A percentile compares a stretch with the other conserved stretches of the same genome.
Evolutionary conservation across 805 yeast species (phyloP).

Genomic region (Maudiozyma bulderi): DNA sequence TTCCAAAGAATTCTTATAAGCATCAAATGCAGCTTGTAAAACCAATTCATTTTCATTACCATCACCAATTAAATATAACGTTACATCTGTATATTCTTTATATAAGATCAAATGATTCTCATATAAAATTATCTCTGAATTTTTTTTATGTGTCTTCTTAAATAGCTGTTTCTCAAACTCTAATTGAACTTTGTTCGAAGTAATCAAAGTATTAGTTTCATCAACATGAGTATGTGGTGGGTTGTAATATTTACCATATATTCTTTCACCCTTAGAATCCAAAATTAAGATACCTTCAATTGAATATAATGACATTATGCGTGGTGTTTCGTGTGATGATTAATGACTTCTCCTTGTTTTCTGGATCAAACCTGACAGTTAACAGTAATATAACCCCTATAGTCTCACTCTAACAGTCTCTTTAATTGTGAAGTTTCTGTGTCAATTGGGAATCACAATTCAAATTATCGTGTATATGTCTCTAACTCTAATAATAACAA

Average conservation of each 20-base stretch:
- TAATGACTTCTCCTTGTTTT: too few relatives aligned
- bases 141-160: slow-evolving; percentile 67
- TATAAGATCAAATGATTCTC: slow-evolving; percentile 78
- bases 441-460: too few relatives aligned
- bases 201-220: slow-evolving; percentile 12
- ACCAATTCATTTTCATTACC: slow-evolving; percentile 81
- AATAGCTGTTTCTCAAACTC: slow-evolving; percentile 68
- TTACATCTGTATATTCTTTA: slow-evolving; percentile 70
- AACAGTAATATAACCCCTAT: too few relatives aligned
- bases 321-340: background rate
- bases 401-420: too few relatives aligned
- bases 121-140: slow-evolving; percentile 69
- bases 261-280: slow-evolving; percentile 70
- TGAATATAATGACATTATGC: slow-evolving; percentile 55
- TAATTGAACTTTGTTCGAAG: slow-evolving; percentile 47
- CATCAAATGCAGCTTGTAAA: slow-evolving; percentile 64
- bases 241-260: slow-evolving; percentile 76
- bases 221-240: slow-evolving; percentile 41
- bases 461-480: too few relatives aligned
- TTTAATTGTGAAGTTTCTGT: too few relatives aligned
- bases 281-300: slow-evolving; percentile 72
- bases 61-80: slow-evolving; percentile 58
- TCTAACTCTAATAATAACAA: too few relatives aligned
- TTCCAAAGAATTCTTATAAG: slow-evolving; percentile 73
- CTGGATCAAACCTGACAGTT: too few relatives aligned